These are phyloP conservation scores for Gossypium arboreum DNA, from an alignment of 345 rosid genomes.

Conservation along the genomic window DNA sequence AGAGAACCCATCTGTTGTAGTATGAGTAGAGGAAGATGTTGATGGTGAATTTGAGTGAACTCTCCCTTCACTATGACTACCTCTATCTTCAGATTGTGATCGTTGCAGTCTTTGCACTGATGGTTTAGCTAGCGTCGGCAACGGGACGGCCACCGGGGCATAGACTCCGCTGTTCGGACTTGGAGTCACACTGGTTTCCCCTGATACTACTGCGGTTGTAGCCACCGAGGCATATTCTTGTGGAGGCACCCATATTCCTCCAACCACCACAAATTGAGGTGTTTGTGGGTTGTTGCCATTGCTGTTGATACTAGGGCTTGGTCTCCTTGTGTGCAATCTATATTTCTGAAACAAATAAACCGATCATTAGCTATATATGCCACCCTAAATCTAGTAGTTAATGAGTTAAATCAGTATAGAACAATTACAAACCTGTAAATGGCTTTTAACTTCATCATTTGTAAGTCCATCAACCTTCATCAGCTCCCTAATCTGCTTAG, in stretches of 20 bases:
- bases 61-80: conserved; percentile 36
- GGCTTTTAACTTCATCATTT: conserved; percentile 98
- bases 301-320: conserved; percentile 43
- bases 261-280: conserved; percentile 85
- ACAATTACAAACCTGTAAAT: conserved; percentile 69
- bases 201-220: conserved; percentile 24
- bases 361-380: too few species aligned
- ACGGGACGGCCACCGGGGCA: conserved; percentile 43
- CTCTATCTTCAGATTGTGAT: conserved; percentile 40
- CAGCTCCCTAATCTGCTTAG: conserved; percentile 89
- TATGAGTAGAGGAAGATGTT: conserved; percentile 67
- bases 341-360: conserved; percentile 58
- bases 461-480: conserved; percentile 97
- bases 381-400: neutral
- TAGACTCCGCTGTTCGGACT: conserved; percentile 29
- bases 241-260: conserved; percentile 87
- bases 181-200: conserved; percentile 18
- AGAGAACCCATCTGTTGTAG: conserved; percentile 46
- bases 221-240: conserved; percentile 50
- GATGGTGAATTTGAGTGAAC: conserved; percentile 52
- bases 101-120: conserved; percentile 15
- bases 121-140: conserved; percentile 10
- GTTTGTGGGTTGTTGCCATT: conserved; percentile 43
- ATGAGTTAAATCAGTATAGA: neutral
- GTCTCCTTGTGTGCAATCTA: conserved; percentile 85